phyloP scores from a whole-genome alignment of 2,329 filamentous ascomycete genomes.

The Aspergillus jensenii region DNA sequence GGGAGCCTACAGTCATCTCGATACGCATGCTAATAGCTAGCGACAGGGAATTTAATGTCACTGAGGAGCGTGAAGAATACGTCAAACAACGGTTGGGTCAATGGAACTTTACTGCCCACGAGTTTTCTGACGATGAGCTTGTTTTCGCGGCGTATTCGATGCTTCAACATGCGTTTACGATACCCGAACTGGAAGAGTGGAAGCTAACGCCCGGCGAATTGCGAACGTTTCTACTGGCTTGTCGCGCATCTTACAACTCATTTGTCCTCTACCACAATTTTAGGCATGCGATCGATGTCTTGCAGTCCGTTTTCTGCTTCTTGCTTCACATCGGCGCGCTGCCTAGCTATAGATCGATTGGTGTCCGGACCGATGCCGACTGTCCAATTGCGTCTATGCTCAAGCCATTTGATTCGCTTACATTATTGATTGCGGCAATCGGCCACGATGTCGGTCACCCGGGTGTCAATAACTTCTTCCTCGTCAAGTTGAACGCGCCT shows the following conservation, averaged over 20 bases:
- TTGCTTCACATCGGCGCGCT: constrained; percentile 76
- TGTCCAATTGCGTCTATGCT: constrained; percentile 73
- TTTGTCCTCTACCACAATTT: constrained; percentile 99
- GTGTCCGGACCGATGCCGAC: constrained; percentile 38
- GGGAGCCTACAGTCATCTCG: too few relatives aligned
- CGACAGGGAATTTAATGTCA: constrained; percentile 63
- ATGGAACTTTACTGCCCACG: constrained; percentile 89
- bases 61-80: constrained; percentile 61
- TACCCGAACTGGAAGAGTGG: constrained; percentile 80
- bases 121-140: constrained; percentile 86
- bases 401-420: constrained; percentile 83
- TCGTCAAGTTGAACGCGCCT: constrained; percentile 87
- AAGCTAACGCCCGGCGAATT: constrained; percentile 76
- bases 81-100: constrained; percentile 70
- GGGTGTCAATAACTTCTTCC: constrained; percentile 95
- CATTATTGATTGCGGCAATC: constrained; percentile 90
- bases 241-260: constrained; percentile 89
- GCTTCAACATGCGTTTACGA: constrained; percentile 80
- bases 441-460: constrained; percentile 97
- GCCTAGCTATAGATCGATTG: constrained; percentile 60
- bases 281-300: constrained; percentile 91
- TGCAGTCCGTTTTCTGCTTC: constrained; percentile 91
- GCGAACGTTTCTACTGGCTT: constrained; percentile 80
- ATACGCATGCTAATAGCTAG: background rate
- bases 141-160: constrained; percentile 82